phyloP scores from a whole-genome alignment of 352 stramenopile species.

The Pythium aquatile region DNA sequence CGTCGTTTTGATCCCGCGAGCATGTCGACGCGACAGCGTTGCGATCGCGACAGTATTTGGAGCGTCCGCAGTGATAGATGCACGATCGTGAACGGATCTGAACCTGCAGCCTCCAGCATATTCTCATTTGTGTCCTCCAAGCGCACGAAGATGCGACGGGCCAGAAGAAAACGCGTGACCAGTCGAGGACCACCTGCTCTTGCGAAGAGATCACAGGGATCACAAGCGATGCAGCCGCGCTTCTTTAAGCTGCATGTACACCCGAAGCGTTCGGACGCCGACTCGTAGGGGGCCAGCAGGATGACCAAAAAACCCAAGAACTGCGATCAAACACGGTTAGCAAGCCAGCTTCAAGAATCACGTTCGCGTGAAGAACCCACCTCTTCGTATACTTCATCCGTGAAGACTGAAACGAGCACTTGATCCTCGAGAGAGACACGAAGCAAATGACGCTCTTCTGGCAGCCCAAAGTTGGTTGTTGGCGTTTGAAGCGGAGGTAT shows the following conservation, averaged over 20 bases:
- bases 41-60: slow-evolving; percentile 11
- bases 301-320: slow-evolving; percentile 7
- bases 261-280: slow-evolving; percentile 14
- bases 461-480: not conserved
- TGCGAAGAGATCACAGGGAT: slow-evolving; percentile 21
- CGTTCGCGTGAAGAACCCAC: not conserved
- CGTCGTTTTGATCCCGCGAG: not conserved
- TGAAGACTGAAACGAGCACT: slow-evolving; percentile 13
- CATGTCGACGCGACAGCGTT: slow-evolving; percentile 13
- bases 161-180: slow-evolving; percentile 10
- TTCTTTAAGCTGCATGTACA: slow-evolving; percentile 6
- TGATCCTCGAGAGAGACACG: slow-evolving; percentile 5
- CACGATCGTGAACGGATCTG: slow-evolving; percentile 11
- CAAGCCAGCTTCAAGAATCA: not conserved
- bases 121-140: slow-evolving; percentile 9
- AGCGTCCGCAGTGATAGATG: slow-evolving; percentile 3
- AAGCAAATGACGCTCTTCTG: slow-evolving; percentile 6
- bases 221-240: slow-evolving; percentile 11
- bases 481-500: not conserved
- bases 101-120: slow-evolving; percentile 11
- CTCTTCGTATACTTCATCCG: slow-evolving; percentile 26
- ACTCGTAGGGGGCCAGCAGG: slow-evolving; percentile 7
- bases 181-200: slow-evolving; percentile 7
- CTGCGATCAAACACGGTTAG: not conserved
- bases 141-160: slow-evolving; percentile 9